Conservation (phyloP, 1,284 basidiomycete species). For the Mycosarcoma maydis region DNA sequence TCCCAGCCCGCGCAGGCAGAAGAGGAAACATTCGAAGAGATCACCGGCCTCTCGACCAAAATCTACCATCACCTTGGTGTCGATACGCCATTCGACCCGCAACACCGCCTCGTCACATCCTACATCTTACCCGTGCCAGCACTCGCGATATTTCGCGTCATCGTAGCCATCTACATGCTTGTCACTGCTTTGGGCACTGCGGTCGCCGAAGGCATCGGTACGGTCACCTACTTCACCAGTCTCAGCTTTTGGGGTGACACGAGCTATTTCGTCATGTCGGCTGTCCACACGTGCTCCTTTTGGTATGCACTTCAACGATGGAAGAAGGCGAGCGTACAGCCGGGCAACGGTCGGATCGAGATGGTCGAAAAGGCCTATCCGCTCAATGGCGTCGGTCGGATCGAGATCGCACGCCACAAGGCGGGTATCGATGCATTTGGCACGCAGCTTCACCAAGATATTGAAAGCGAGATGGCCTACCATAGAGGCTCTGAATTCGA, state of each 20-base stretch:
- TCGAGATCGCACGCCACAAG: conserved; percentile 26
- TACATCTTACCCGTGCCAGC: conserved; percentile 70
- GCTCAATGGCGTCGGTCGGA: conserved; percentile 16
- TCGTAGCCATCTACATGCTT: conserved; percentile 73
- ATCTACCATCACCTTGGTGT: conserved; percentile 62
- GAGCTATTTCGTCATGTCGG: conserved; percentile 35
- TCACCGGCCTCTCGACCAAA: conserved; percentile 35
- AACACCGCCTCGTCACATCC: conserved; percentile 73
- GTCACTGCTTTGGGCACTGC: conserved; percentile 69
- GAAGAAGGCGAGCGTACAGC: conserved; percentile 5
- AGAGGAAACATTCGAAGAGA: conserved; percentile 1
- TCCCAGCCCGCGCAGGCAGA: not conserved
- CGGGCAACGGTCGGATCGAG: conserved; percentile 9
- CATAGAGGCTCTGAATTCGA: conserved; percentile 10
- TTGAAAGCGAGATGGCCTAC: conserved; percentile 25
- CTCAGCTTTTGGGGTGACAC: conserved; percentile 42
- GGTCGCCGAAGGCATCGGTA: conserved; percentile 53
- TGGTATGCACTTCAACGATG: conserved; percentile 17
- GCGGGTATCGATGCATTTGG: conserved; percentile 23
- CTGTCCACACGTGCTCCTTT: conserved; percentile 41
- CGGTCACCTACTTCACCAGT: conserved; percentile 42
- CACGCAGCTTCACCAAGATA: conserved; percentile 12
- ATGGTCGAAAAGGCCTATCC: conserved; percentile 41
- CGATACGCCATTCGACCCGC: conserved; percentile 71
- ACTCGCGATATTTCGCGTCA: conserved; percentile 71